Conservation (phyloP, 2,329 filamentous ascomycete genomes). For the Boeremia exigua region DNA sequence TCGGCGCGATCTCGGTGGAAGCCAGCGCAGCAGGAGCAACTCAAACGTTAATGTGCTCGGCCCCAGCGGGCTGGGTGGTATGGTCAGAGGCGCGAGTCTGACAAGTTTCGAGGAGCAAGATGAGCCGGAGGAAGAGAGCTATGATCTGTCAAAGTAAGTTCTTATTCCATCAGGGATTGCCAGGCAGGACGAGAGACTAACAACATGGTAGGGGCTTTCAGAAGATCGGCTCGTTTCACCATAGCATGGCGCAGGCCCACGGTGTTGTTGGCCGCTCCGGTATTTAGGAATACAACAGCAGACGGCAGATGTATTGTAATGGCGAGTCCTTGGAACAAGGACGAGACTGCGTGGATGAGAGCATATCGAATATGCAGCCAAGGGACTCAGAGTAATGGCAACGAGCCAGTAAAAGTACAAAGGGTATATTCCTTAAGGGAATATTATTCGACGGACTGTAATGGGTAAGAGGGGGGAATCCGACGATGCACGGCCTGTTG, state of each 20-base stretch:
- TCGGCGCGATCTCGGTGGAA: constrained; percentile 34
- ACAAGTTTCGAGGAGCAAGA: constrained; percentile 48
- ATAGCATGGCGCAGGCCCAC: constrained; percentile 41
- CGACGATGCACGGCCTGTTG: neutral
- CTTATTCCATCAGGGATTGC: too few relatives aligned
- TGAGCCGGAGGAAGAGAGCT: constrained; percentile 54
- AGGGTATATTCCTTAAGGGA: too few relatives aligned
- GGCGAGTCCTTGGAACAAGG: neutral
- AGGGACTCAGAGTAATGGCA: neutral
- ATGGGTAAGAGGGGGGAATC: neutral
- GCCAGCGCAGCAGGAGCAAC: constrained; percentile 39
- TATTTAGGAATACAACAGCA: neutral
- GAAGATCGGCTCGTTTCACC: constrained; percentile 56
- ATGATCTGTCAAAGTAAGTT: constrained; percentile 57
- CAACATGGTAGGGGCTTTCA: constrained; percentile 53
- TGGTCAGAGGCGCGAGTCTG: constrained; percentile 46
- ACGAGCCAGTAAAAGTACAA: neutral
- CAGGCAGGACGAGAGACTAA: constrained; percentile 20
- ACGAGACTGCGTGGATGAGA: neutral
- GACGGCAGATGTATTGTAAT: neutral
- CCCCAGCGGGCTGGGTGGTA: constrained; percentile 34
- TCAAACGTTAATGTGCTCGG: constrained; percentile 36
- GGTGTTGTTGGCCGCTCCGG: constrained; percentile 30
- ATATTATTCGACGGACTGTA: neutral
- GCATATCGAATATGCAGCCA: neutral